phyloP scores from a whole-genome alignment of 345 rosid species.

The Aurinia saxatilis region DNA sequence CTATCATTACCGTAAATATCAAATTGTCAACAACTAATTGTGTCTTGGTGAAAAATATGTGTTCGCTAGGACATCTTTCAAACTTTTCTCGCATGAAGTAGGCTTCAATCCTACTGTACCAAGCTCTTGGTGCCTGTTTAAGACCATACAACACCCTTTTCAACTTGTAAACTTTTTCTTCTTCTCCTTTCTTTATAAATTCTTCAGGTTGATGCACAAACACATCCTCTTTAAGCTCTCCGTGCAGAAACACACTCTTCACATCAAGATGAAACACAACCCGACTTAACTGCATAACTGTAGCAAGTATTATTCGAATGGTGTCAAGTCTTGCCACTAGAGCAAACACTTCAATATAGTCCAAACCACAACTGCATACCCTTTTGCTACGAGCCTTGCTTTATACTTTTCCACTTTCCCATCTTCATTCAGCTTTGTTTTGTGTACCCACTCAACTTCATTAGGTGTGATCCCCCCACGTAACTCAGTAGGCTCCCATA shows the following conservation, averaged over 20 bases:
- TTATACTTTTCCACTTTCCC: neutral
- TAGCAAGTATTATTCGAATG: too few species aligned
- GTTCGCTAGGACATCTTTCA: neutral
- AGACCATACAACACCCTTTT: neutral
- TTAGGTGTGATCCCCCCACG: neutral
- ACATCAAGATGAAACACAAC: too few species aligned
- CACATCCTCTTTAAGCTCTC: neutral
- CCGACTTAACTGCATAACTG: too few species aligned
- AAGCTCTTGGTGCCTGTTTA: neutral
- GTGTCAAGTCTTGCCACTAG: too few species aligned
- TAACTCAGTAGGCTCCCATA: neutral
- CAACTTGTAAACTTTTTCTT: neutral
- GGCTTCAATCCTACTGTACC: neutral
- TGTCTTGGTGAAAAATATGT: neutral
- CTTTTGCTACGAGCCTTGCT: neutral
- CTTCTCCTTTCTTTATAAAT: neutral
- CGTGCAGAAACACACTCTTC: too few species aligned
- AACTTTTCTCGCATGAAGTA: neutral
- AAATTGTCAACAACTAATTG: neutral
- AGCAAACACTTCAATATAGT: neutral
- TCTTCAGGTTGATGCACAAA: neutral
- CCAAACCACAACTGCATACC: neutral
- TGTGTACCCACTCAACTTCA: neutral
- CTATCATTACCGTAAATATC: neutral
- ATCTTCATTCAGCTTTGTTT: neutral